A percentile compares a stretch with the other conserved stretches of the same genome.
Evolutionary conservation across 2,329 filamentous ascomycete genomes (phyloP).

Genomic region (Escovopsis sp.): DNA sequence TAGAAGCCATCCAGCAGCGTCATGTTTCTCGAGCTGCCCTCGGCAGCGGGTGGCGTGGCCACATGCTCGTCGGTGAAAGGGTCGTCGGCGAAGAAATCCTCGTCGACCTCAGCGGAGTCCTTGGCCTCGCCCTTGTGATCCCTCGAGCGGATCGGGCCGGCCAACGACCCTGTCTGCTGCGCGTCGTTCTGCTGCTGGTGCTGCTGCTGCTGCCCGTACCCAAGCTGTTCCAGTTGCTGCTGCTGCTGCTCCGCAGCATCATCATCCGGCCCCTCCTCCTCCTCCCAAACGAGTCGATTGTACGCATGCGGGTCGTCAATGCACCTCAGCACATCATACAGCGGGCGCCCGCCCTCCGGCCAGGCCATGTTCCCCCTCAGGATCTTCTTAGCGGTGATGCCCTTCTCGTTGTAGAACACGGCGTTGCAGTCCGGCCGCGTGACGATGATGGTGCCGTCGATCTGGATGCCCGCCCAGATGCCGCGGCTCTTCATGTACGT

Average conservation of each 20-base stretch:
- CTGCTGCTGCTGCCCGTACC: no score
- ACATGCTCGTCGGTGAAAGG: no score
- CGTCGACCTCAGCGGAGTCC: no score
- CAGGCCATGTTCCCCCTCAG: conserved; percentile 22
- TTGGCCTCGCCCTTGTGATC: no score
- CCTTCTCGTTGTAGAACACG: conserved; percentile 51
- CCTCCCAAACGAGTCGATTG: conserved; percentile 4
- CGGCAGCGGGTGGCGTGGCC: no score
- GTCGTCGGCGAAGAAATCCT: no score
- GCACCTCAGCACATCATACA: conserved; percentile 24
- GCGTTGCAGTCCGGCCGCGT: conserved; percentile 66
- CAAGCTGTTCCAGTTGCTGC: no score
- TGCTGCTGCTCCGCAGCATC: neutral
- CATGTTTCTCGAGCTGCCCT: no score
- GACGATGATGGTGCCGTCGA: conserved; percentile 69
- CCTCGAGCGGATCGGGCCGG: no score
- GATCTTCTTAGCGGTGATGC: conserved; percentile 22
- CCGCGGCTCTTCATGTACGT: conserved; percentile 72
- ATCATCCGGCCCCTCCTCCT: no score
- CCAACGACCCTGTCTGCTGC: neutral
- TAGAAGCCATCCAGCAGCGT: no score
- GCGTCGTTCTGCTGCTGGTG: neutral
- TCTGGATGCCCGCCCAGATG: conserved; percentile 61
- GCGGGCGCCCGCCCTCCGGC: conserved; percentile 22
- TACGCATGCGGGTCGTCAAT: conserved; percentile 18